phyloP scores from a whole-genome alignment of 441 rosid genomes.

The Populus tomentosa region DNA sequence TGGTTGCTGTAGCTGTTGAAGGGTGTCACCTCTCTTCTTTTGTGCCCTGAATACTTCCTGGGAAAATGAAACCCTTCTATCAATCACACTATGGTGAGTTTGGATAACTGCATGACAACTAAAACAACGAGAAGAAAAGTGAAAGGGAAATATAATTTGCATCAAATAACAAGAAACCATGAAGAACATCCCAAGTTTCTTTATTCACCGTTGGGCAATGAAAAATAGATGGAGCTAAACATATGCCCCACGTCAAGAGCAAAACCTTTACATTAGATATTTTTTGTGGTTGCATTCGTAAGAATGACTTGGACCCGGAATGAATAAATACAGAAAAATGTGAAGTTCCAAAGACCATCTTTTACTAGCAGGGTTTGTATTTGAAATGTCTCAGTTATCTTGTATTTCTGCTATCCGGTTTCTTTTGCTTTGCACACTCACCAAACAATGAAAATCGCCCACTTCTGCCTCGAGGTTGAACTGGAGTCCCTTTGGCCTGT shows the following conservation, averaged over 20 bases:
- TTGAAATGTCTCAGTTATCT: slow-evolving; percentile 30
- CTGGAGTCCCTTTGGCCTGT: slow-evolving; percentile 54
- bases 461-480: slow-evolving; percentile 35
- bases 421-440: slow-evolving; percentile 63
- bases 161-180: not conserved
- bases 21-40: too few relatives aligned
- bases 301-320: slow-evolving; percentile 16
- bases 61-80: too few relatives aligned
- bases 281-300: slow-evolving; percentile 7
- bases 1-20: too few relatives aligned
- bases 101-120: not conserved
- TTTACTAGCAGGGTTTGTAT: not conserved
- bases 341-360: slow-evolving; percentile 3
- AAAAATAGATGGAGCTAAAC: slow-evolving; percentile 19
- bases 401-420: slow-evolving; percentile 44
- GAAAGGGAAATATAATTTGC: not conserved
- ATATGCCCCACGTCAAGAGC: slow-evolving; percentile 16
- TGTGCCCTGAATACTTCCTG: too few relatives aligned
- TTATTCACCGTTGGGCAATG: slow-evolving; percentile 9
- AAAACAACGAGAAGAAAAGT: not conserved
- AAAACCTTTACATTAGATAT: slow-evolving; percentile 14
- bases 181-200: slow-evolving; percentile 1
- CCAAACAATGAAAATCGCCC: slow-evolving; percentile 61
- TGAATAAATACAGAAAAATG: slow-evolving; percentile 28
- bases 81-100: too few relatives aligned